These are phyloP conservation scores for Colletotrichum melonis DNA, from an alignment of 2,329 filamentous ascomycete species.

Conservation along the genomic window DNA sequence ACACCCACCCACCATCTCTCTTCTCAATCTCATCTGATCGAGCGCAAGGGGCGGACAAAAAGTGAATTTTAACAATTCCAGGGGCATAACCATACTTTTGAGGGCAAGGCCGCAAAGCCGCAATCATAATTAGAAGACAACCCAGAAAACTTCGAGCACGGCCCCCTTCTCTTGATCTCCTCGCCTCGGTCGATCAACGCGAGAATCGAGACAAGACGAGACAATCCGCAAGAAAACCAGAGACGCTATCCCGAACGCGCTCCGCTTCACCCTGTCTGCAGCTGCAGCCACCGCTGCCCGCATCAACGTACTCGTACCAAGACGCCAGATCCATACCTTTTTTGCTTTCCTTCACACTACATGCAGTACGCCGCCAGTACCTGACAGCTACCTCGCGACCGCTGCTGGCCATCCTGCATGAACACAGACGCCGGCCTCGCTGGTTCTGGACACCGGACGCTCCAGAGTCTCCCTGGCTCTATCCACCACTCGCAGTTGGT, in stretches of 20 bases:
- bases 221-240: slow-evolving; percentile 7
- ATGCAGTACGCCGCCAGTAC: background rate
- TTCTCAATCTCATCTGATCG: slow-evolving; percentile 2
- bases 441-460: background rate
- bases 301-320: background rate
- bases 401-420: background rate
- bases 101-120: background rate
- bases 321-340: slow-evolving; percentile 2
- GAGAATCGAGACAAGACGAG: slow-evolving; percentile 31
- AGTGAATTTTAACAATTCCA: background rate
- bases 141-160: slow-evolving; percentile 16
- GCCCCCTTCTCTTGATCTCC: slow-evolving; percentile 16
- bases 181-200: slow-evolving; percentile 25
- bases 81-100: background rate
- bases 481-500: background rate
- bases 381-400: background rate
- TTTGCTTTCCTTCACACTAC: background rate
- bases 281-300: background rate
- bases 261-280: slow-evolving; percentile 15
- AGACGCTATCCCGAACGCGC: slow-evolving; percentile 20
- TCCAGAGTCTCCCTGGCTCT: slow-evolving; percentile 65
- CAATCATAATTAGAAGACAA: background rate
- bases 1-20: background rate
- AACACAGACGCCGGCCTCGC: background rate
- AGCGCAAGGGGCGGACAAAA: slow-evolving; percentile 4